A percentile compares a stretch with the other conserved stretches of the same genome.
phyloP scores from a whole-genome alignment of 1,284 basidiomycete species.

The Porogramme epimiltina region DNA sequence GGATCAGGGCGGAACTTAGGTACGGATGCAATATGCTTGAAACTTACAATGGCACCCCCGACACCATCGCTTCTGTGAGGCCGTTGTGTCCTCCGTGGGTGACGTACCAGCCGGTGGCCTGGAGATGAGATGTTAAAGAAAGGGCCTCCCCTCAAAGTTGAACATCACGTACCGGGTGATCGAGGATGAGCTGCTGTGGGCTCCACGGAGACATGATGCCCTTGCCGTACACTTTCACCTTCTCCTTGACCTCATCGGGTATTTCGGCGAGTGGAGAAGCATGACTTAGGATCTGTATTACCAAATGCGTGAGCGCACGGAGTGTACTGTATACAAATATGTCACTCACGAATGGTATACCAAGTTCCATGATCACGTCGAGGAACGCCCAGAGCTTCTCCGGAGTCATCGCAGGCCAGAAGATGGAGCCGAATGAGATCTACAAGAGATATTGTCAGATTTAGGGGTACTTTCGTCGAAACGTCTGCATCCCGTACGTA shows the following conservation, averaged over 20 bases:
- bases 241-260: constrained; percentile 15
- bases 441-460: neutral
- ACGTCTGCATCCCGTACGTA: constrained; percentile 10
- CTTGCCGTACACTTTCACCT: constrained; percentile 12
- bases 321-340: neutral
- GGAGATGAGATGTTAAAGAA: too few species aligned
- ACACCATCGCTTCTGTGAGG: constrained; percentile 14
- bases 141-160: neutral
- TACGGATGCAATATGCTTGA: too few species aligned
- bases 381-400: constrained; percentile 15
- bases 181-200: constrained; percentile 25
- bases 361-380: constrained; percentile 17
- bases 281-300: constrained; percentile 27
- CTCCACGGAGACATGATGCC: constrained; percentile 21
- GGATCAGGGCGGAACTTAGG: neutral
- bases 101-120: constrained; percentile 27
- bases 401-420: constrained; percentile 15
- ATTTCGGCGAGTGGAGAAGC: constrained; percentile 14
- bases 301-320: too few species aligned
- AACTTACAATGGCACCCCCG: constrained; percentile 18
- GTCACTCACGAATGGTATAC: constrained; percentile 18
- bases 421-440: constrained; percentile 22
- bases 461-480: neutral
- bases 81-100: constrained; percentile 26
- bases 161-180: constrained; percentile 19